Evolutionary conservation across 345 rosid genomes (phyloP), one percentile per base, ranked within the genome.

Genomic region (Aethionema arabicum): DNA sequence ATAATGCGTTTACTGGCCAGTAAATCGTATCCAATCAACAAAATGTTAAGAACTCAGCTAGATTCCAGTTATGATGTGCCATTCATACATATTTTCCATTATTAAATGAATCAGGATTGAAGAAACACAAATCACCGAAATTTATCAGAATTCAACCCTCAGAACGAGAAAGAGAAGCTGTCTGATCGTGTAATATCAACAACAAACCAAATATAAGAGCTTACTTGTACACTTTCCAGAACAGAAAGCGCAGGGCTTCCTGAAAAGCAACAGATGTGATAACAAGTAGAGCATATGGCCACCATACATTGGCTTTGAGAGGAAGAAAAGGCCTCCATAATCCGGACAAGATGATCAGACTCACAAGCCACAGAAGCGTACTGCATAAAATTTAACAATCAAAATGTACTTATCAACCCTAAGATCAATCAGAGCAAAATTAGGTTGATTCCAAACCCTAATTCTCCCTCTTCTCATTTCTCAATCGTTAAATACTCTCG

Each of bases 271-370:
- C 88, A 0, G 99, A 90, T 0, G 95, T 72, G 65, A 93, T 35
- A 63, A 93, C 72, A 66, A 93, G 91, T 14, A 93, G 37, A 12
- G 90, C 85, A 47, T 73, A 90, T 3, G 96, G 91, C 97, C 97
- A 93, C 91, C 84, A 79, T 5, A 73, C 35, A 1, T 80, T 75
- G 31, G 95, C 74, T 50, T 82, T 82, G 61, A 93, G 74, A 65
- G 99, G 99, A 69, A 93, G 97, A 69, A 93, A 90, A 0, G 80
- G 85, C 56, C 97, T 87, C 99, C 97, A 90, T 5, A 85, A 2
- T 11, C 85, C 97, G n/a, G 97, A 87, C 48, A 90, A 78, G 73
- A 80, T 67, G 50, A 93, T 90, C 58, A 93, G 74, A 64, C 95
- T 87, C 73, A 87, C 79, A 48, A 93, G 91, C 99, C 97, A 93